Conservation (phyloP, 345 rosid genomes). For the Gossypioides kirkii region DNA sequence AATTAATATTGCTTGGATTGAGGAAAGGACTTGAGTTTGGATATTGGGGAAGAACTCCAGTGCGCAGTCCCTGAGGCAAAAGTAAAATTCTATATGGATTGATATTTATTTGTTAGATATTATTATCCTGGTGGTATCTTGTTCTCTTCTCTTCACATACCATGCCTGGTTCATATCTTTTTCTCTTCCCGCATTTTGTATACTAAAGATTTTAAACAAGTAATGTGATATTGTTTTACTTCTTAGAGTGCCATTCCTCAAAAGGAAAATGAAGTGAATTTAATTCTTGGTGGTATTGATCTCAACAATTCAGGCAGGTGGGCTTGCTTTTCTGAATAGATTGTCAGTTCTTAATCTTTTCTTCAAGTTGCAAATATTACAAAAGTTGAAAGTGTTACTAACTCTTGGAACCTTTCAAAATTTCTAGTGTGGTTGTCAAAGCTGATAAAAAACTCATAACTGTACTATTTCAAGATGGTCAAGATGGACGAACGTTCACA, state of each 20-base stretch:
- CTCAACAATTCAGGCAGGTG: constrained; percentile 99
- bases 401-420: constrained; percentile 23
- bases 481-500: constrained; percentile 92
- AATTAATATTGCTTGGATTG: neutral
- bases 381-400: constrained; percentile 26
- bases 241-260: constrained; percentile 53
- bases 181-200: neutral
- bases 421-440: constrained; percentile 83
- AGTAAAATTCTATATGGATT: neutral
- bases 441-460: constrained; percentile 94
- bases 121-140: neutral
- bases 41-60: neutral
- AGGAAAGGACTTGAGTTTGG: neutral
- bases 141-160: constrained; percentile 3
- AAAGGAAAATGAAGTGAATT: constrained; percentile 62
- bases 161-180: neutral
- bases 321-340: constrained; percentile 44
- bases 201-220: neutral
- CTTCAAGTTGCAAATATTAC: constrained; percentile 4
- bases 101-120: neutral
- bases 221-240: constrained; percentile 10
- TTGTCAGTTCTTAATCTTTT: constrained; percentile 14
- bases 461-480: constrained; percentile 94
- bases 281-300: constrained; percentile 86
- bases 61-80: neutral